These are phyloP conservation scores for Rhizophora apiculata DNA, from an alignment of 345 rosid species.

Conservation along the genomic window DNA sequence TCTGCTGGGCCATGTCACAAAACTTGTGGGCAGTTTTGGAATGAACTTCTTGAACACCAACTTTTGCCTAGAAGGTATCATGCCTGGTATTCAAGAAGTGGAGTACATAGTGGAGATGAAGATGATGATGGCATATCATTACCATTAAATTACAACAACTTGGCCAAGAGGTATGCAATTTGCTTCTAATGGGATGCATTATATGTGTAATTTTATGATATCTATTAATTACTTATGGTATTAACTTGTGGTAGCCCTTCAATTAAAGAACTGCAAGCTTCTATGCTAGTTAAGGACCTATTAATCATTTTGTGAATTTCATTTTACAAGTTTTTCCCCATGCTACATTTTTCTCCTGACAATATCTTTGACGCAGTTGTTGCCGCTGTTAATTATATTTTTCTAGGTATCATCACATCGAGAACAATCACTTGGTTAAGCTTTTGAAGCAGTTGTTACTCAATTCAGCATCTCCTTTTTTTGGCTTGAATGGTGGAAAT, in stretches of 20 bases:
- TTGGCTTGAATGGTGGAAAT: conserved; percentile 42
- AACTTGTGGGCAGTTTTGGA: conserved; percentile 67
- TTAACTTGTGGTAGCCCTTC: not conserved
- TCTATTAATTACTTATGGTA: not conserved
- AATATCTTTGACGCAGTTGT: conserved; percentile 16
- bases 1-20: conserved; percentile 86
- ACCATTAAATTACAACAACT: conserved; percentile 62
- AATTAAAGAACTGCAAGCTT: not conserved
- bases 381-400: conserved; percentile 25
- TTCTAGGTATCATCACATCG: conserved; percentile 79
- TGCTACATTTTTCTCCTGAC: conserved; percentile 1
- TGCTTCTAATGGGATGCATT: conserved; percentile 1
- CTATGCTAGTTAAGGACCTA: not conserved
- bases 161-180: conserved; percentile 65
- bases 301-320: conserved; percentile 1
- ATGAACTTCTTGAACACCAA: conserved; percentile 88
- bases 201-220: not conserved
- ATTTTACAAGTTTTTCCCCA: not conserved
- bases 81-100: conserved; percentile 91
- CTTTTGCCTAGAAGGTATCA: conserved; percentile 96
- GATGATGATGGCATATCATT: conserved; percentile 81
- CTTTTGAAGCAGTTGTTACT: conserved; percentile 83
- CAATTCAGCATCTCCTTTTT: conserved; percentile 51
- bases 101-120: conserved; percentile 59
- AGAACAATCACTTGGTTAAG: conserved; percentile 85